Conservation (phyloP, 495 filamentous ascomycete genomes). For the Aspergillus steynii region DNA sequence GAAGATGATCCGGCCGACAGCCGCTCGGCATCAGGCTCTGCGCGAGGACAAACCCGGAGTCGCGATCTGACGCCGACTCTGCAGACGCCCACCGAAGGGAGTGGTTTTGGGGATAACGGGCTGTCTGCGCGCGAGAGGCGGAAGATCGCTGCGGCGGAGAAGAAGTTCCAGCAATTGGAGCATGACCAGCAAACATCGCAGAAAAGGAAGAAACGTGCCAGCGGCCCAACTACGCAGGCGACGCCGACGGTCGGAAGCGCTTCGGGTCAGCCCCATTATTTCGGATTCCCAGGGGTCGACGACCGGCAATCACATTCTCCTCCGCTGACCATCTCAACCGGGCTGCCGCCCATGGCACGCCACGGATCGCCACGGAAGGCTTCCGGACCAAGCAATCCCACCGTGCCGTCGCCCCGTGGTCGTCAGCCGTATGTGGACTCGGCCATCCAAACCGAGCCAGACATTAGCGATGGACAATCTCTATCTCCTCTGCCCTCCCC, state of each 20-base stretch:
- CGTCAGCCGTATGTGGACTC: constrained; percentile 46
- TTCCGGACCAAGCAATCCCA: constrained; percentile 34
- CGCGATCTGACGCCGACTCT: constrained; percentile 74
- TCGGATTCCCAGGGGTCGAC: constrained; percentile 3
- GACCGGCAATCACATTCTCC: constrained; percentile 33
- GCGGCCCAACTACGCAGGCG: constrained; percentile 41
- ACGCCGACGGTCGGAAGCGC: constrained; percentile 24
- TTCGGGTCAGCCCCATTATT: constrained; percentile 21
- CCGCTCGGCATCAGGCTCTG: constrained; percentile 72
- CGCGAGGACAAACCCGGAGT: constrained; percentile 72
- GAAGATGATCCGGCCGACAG: constrained; percentile 55
- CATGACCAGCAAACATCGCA: constrained; percentile 47
- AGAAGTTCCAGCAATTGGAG: constrained; percentile 63
- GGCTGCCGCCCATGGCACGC: constrained; percentile 17
- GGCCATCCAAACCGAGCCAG: constrained; percentile 46
- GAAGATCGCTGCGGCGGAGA: constrained; percentile 83
- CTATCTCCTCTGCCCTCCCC: constrained; percentile 14
- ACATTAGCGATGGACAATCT: constrained; percentile 32
- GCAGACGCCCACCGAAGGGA: constrained; percentile 41
- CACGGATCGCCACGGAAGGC: constrained; percentile 31
- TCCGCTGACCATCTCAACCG: constrained; percentile 22
- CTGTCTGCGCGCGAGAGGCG: constrained; percentile 84
- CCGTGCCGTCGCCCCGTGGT: constrained; percentile 22
- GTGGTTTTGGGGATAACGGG: constrained; percentile 56
- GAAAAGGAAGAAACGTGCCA: constrained; percentile 50